Conservation (phyloP, 805 yeast genomes). For the Clavispora carvajalis region DNA sequence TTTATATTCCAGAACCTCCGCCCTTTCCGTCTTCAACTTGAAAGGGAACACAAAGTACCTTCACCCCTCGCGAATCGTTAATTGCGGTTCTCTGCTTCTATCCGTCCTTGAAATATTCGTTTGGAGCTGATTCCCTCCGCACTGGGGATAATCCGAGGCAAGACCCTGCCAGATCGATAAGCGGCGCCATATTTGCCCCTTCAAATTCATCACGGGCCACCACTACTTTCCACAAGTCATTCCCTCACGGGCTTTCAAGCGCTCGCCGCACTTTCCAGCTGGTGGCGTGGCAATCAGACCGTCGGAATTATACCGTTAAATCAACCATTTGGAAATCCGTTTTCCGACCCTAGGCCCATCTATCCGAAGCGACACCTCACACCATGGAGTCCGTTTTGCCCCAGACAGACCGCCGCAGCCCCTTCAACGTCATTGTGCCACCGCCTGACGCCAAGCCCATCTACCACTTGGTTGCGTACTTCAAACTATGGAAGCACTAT, state of each 20-base stretch:
- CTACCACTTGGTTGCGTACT: constrained; percentile 31
- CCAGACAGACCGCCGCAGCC: constrained; percentile 28
- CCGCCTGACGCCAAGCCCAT: constrained; percentile 34
- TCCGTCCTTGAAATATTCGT: too few species aligned
- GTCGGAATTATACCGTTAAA: background rate
- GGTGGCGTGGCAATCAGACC: too few species aligned
- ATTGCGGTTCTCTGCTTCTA: too few species aligned
- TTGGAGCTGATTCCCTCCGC: too few species aligned
- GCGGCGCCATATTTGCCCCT: too few species aligned
- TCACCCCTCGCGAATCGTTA: background rate
- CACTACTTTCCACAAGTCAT: too few species aligned
- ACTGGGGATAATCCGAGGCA: too few species aligned
- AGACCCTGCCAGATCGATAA: too few species aligned
- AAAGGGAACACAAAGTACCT: background rate
- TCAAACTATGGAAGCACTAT: constrained; percentile 38
- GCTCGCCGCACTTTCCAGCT: too few species aligned
- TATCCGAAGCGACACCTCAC: too few species aligned
- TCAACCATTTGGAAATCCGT: background rate
- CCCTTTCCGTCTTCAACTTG: background rate
- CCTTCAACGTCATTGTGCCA: constrained; percentile 38
- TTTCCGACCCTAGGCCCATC: background rate
- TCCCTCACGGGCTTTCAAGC: too few species aligned
- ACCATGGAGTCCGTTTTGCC: constrained; percentile 20
- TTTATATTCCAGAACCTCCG: background rate
- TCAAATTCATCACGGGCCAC: too few species aligned